These are phyloP conservation scores for Claviceps lovelessii DNA, from an alignment of 2,329 filamentous ascomycete genomes.

Conservation along the genomic window DNA sequence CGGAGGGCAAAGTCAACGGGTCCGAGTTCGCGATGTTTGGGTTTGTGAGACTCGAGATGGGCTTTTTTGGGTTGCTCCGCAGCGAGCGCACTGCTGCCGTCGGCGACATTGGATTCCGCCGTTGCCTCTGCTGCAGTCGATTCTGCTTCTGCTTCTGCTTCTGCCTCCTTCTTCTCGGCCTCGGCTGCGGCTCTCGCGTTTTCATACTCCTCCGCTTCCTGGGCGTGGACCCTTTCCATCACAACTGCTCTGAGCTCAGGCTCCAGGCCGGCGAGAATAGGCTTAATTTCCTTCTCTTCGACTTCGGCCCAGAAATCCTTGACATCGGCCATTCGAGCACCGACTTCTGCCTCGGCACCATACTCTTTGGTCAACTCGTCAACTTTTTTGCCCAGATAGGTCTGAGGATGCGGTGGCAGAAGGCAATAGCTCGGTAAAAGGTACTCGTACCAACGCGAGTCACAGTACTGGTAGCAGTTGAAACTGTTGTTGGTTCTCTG, in stretches of 20 bases:
- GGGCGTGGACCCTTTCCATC: conserved; percentile 42
- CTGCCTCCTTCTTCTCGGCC: conserved; percentile 8
- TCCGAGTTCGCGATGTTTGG: conserved; percentile 27
- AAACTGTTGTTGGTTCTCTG: conserved; percentile 80
- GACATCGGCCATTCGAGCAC: conserved; percentile 60
- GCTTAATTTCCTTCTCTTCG: conserved; percentile 68
- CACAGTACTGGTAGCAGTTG: conserved; percentile 87
- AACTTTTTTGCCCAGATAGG: conserved; percentile 71
- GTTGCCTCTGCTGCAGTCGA: conserved; percentile 11
- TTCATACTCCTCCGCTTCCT: conserved; percentile 15
- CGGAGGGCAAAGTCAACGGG: conserved; percentile 53
- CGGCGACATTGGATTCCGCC: background rate
- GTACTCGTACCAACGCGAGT: conserved; percentile 95
- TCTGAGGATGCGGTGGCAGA: conserved; percentile 79
- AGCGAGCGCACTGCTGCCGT: conserved; percentile 2
- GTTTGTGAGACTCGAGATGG: conserved; percentile 19
- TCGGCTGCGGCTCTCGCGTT: conserved; percentile 2
- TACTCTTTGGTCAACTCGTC: conserved; percentile 62
- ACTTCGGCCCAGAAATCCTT: conserved; percentile 68
- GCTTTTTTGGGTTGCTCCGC: conserved; percentile 10
- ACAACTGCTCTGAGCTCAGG: conserved; percentile 50
- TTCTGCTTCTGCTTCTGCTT: conserved; percentile 7
- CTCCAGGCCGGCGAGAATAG: conserved; percentile 46
- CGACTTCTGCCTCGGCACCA: conserved; percentile 54
- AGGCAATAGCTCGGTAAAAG: conserved; percentile 87